phyloP scores from a whole-genome alignment of 106 monocot genomes.

The Amphibolis antarctica region DNA sequence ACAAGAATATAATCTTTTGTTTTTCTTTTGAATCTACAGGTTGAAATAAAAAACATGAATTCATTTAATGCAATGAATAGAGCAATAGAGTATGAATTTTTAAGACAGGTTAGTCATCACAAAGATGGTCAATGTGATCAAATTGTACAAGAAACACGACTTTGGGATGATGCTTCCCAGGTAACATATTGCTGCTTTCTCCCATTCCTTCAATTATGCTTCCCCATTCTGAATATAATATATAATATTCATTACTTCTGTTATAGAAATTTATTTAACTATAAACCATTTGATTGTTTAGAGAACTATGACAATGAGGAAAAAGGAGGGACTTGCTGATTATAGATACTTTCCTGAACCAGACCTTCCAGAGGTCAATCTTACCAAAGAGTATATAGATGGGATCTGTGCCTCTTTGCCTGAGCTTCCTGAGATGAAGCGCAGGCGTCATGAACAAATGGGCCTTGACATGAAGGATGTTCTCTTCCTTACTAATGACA shows the following conservation, averaged over 20 bases:
- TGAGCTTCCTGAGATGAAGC: conserved; percentile 87
- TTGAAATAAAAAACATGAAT: conserved; percentile 99
- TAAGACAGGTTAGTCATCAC: conserved; percentile 66
- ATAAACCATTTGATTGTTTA: conserved; percentile 11
- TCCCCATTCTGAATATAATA: neutral
- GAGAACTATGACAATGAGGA: conserved; percentile 93
- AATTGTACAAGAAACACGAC: conserved; percentile 95
- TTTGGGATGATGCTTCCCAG: conserved; percentile 89
- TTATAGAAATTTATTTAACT: no score
- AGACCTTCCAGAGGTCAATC: conserved; percentile 83
- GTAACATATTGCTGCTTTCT: conserved; percentile 13
- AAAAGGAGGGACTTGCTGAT: conserved; percentile 96
- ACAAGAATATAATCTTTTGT: neutral
- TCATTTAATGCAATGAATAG: conserved; percentile 94
- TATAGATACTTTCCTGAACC: conserved; percentile 99
- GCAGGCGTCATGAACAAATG: conserved; percentile 77
- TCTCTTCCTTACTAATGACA: conserved; percentile 83
- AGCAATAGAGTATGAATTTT: conserved; percentile 92
- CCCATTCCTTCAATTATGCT: neutral
- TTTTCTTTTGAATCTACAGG: conserved; percentile 32
- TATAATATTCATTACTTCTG: neutral
- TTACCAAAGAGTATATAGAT: conserved; percentile 53
- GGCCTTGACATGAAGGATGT: conserved; percentile 94
- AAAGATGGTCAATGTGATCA: conserved; percentile 70
- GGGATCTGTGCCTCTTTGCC: conserved; percentile 49